Conservation (phyloP, 2,329 filamentous ascomycete genomes). For the Exophiala xenobiotica region DNA sequence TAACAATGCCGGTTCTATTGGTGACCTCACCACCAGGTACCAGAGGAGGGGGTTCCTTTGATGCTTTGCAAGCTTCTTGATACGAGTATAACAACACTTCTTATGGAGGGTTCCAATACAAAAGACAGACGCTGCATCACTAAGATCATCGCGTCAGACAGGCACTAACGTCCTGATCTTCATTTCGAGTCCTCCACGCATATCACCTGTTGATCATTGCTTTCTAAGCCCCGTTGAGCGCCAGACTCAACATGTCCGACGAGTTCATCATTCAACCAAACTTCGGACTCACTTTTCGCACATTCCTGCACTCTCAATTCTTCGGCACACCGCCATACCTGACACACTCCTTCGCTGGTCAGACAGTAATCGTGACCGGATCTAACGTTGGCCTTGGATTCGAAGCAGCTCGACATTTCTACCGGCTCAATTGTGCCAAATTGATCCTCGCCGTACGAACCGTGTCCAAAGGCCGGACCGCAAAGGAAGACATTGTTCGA, state of each 20-base stretch:
- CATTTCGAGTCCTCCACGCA: no score
- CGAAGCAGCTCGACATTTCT: constrained; percentile 47
- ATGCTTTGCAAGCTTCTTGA: no score
- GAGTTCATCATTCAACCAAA: constrained; percentile 17
- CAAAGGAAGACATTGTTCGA: constrained; percentile 42
- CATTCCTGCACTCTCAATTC: constrained; percentile 26
- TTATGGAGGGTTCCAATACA: no score
- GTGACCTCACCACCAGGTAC: no score
- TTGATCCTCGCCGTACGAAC: constrained; percentile 49
- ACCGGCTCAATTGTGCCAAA: constrained; percentile 40
- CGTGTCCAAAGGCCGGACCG: constrained; percentile 45
- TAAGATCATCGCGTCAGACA: no score
- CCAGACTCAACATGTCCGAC: constrained; percentile 10
- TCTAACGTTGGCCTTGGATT: constrained; percentile 49
- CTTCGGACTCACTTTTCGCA: constrained; percentile 4
- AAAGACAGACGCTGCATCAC: no score
- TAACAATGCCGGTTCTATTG: no score
- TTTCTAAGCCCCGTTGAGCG: not conserved
- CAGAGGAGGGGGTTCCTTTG: no score
- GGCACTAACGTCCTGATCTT: no score
- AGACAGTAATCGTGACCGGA: constrained; percentile 50
- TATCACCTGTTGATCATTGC: no score
- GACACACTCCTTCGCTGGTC: constrained; percentile 21
- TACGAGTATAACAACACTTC: no score
- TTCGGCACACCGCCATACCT: constrained; percentile 24